Evolutionary conservation across 1,284 basidiomycete species (phyloP), one percentile per base, ranked within the genome.

Genomic region (Ganoderma leucocontextum): DNA sequence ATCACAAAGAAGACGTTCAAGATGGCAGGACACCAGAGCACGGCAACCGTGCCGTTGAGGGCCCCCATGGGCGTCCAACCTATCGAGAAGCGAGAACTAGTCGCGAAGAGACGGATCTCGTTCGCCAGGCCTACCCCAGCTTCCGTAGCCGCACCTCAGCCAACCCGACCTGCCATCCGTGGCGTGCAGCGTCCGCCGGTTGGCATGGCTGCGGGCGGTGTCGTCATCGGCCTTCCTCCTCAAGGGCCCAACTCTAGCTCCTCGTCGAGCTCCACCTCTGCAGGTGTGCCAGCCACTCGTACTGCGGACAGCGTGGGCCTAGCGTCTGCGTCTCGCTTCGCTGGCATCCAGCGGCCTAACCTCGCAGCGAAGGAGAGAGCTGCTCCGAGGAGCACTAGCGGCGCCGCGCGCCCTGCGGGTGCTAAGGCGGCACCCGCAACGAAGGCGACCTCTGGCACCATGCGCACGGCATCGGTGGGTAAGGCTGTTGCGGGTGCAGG

Each of bases 1-100:
- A 85, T 87, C 55, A 78, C 85, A 29, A 89, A 88, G 76, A 80
- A 78, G 71, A 70, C 78, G 2, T 75, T 72, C 66, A 75, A 73
- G 65, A 22, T 75, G 33, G 75, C 75, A 33, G 64, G 66, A 3
- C 72, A 68, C 19, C 63, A 64, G 53, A 64, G 65, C 44, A 62
- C 44, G 7, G 36, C 41, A 4, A 13, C 55, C 15, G 49, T 39
- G 3, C 47, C 67, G 17, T 22, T 60, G 25, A 59, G 49, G 15
- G 15, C 60, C 36, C 38, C 35, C 19, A 29, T 9, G 15, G 15
- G 6, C 60, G 22, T 19, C 19, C 55, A 60, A 15, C 38, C 38
- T 10, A n/a, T 25, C 4, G 64, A 66, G 52, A 67, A 64, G 55
- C 33, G 22, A 8, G 42, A 64, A n/a, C 29, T 22, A 4, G 49